A percentile compares a stretch with the other conserved stretches of the same genome.
phyloP scores from a whole-genome alignment of 257 asterid species.

The Nicotiana noctiflora region DNA sequence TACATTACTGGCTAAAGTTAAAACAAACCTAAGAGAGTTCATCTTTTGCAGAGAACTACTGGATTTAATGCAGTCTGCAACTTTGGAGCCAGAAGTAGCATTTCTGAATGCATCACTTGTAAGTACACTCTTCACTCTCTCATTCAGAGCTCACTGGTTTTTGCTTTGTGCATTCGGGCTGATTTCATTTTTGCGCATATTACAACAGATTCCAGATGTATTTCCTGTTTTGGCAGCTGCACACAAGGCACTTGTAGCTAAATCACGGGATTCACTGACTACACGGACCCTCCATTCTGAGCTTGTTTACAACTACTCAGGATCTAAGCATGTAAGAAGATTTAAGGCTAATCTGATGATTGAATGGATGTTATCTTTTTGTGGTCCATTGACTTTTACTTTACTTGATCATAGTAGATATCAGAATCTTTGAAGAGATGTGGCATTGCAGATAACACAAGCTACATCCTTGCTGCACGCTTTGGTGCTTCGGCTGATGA shows the following conservation, averaged over 20 bases:
- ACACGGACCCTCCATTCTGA: conserved; percentile 93
- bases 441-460: conserved; percentile 80
- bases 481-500: conserved; percentile 72
- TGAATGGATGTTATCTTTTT: neutral
- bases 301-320: conserved; percentile 89
- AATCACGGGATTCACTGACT: conserved; percentile 59
- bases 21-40: neutral
- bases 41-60: conserved; percentile 54
- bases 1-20: neutral
- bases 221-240: conserved; percentile 95
- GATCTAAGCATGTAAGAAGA: conserved; percentile 73
- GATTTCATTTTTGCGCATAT: neutral
- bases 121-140: conserved; percentile 22
- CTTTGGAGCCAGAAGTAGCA: conserved; percentile 79
- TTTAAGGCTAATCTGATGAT: neutral
- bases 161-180: neutral
- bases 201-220: conserved; percentile 66
- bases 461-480: conserved; percentile 72
- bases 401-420: conserved; percentile 33
- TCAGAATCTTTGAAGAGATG: conserved; percentile 87
- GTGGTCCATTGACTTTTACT: neutral
- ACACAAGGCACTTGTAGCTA: conserved; percentile 58
- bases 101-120: conserved; percentile 86
- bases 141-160: neutral
- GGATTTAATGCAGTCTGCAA: conserved; percentile 74